Evolutionary conservation across 1,139 yeast genomes (phyloP), one percentile per base, ranked within the genome.

Genomic region (Diutina mesorugosa): DNA sequence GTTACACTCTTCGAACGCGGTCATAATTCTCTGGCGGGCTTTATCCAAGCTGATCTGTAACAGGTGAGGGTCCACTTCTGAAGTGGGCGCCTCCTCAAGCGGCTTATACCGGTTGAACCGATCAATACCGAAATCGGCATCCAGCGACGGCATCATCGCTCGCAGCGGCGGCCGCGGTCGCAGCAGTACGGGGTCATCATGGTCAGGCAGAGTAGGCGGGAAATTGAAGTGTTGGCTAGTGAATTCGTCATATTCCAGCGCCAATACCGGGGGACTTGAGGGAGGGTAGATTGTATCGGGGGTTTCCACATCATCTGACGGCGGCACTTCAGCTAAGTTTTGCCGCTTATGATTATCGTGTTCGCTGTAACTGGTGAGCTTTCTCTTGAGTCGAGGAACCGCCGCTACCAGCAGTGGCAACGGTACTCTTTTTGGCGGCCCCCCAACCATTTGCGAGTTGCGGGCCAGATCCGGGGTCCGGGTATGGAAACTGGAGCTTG

Each of bases 121-220:
- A 59, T 76, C 80, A 48, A 76, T 76, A 1, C 80, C 80, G 60
- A 76, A 76, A 61, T 76, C 80, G 1, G 77, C 72, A 21, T 76
- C 80, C 2, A 79, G 74, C 28, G 45, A 30, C 9, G 53, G 53
- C n/a, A 16, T 8, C 29, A 46, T 48, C 8, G 38, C 38, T 55
- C 77, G 75, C 12, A 55, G 61, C 26, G 53, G 38, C 18, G 56
- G 57, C 21, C 38, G 9, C 4, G 51, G 30, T 18, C 38, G 45
- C 45, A n/a, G 5, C n/a, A 6, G n/a, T 16, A 7, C 28, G 38
- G 28, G 5, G 9, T 45, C 55, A 2, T 16, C 14, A 16, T 38
- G 10, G n/a, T n/a, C 28, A 8, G 50, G 45, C 45, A 45, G 35
- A 9, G 51, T 46, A 9, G 55, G 51, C 8, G 51, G 45, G 55